phyloP scores from a whole-genome alignment of 208 protist genomes.

The Crithidia mellificae region DNA sequence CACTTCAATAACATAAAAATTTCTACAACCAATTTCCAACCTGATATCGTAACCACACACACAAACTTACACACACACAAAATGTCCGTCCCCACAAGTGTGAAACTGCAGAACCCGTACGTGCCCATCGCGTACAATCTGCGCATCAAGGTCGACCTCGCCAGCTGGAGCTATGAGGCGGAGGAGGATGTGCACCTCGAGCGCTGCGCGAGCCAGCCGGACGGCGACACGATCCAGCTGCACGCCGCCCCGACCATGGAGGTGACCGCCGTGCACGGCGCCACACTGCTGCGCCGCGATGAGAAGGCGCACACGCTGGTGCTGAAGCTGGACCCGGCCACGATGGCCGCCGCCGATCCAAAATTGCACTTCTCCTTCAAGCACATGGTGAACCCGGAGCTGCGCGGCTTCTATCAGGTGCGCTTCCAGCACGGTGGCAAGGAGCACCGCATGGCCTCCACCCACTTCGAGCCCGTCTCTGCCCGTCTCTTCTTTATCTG shows the following conservation, averaged over 20 bases:
- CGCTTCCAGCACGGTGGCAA: conserved; percentile 65
- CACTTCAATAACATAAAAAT: too few species aligned
- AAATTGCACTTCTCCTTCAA: conserved; percentile 73
- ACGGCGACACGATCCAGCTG: conserved; percentile 53
- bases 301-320: conserved; percentile 52
- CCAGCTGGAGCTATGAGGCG: conserved; percentile 72
- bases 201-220: conserved; percentile 31
- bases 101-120: conserved; percentile 81
- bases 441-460: conserved; percentile 90
- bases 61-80: too few species aligned
- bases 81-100: conserved; percentile 27
- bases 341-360: conserved; percentile 50
- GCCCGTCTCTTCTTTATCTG: conserved; percentile 95
- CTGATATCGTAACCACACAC: too few species aligned
- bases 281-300: conserved; percentile 51
- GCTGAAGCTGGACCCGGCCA: conserved; percentile 56
- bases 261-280: conserved; percentile 53
- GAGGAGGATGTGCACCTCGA: conserved; percentile 66
- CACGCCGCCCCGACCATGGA: conserved; percentile 68
- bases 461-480: conserved; percentile 96
- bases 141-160: conserved; percentile 63
- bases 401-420: conserved; percentile 93
- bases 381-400: conserved; percentile 85
- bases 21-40: too few species aligned
- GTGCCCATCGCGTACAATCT: conserved; percentile 72